These are phyloP conservation scores for Celoporthe dispersa DNA, from an alignment of 2,329 filamentous ascomycete genomes.

Conservation along the genomic window DNA sequence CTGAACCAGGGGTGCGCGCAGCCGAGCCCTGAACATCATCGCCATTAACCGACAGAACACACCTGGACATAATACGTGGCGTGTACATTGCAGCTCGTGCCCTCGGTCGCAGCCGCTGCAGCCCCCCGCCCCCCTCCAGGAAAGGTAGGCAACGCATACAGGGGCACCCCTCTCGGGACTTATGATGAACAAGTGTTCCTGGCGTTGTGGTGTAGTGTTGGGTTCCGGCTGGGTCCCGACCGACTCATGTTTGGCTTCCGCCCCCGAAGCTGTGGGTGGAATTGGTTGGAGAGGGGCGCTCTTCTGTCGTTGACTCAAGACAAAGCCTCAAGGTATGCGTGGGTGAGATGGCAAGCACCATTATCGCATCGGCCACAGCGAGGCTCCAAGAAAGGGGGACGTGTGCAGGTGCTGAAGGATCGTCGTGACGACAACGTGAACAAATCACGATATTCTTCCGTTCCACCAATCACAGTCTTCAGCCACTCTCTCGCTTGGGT, in stretches of 20 bases:
- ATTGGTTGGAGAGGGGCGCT: background rate
- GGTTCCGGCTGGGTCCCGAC: background rate
- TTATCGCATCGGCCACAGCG: background rate
- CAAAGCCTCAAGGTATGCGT: background rate
- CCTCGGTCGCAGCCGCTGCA: background rate
- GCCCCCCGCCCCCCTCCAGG: too few relatives aligned
- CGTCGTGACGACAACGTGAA: background rate
- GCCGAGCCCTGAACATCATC: conserved; percentile 21
- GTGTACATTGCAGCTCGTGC: background rate
- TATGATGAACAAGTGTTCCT: background rate
- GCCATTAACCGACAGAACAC: conserved; percentile 14
- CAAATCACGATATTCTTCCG: conserved; percentile 14
- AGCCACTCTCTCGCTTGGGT: conserved; percentile 26
- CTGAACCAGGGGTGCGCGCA: conserved; percentile 12
- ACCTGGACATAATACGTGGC: background rate
- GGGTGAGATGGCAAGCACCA: background rate
- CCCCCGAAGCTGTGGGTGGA: background rate
- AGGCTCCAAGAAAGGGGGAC: background rate
- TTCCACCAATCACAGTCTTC: conserved; percentile 25
- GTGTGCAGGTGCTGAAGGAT: background rate
- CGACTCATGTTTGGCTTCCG: conserved; percentile 24
- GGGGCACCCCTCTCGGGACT: conserved; percentile 15
- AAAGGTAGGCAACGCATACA: conserved; percentile 5
- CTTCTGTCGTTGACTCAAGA: background rate
- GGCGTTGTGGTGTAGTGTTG: background rate